Evolutionary conservation across 148 eudicot species (phyloP), one percentile per base, ranked within the genome.

Genomic region (Cornus controversa): DNA sequence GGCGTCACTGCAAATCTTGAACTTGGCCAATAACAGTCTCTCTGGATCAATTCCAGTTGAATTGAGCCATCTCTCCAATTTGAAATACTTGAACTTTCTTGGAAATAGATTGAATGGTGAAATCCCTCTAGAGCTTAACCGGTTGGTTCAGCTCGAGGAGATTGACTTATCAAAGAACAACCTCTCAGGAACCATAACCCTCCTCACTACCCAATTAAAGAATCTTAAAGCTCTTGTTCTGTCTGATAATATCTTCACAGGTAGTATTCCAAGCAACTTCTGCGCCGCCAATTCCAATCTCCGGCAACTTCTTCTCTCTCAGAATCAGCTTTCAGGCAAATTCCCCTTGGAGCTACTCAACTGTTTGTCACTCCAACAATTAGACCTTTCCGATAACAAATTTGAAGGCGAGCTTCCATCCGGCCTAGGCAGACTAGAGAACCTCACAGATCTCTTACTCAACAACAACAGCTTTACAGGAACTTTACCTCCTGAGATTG

Each of bases 401-500:
- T 86, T 94, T 36, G 77, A 84, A 34, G 97, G 94, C 53, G 79
- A 82, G 25, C 26, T 94, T 23, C 97, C 98, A 1, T 68, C 88
- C 40, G 81, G 73, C 24, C 28, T 94, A 34, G 92, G 87, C 76
- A 85, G 84, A 29, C 74, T 94, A 29, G 81, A 36, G 72, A 78
- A 72, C 29, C 88, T 94, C 79, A 92, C 92, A 0, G 92, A 94
- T 87, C 98, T 94, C 79, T 80, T 85, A 72, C 95, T 94, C 75
- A 90, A 92, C 76, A 92, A 92, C 84, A 94, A 94, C 85, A 94
- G 93, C 74, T 89, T 94, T 66, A 80, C 89, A 0, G 97, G 97
- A 66, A 79, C 18, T 74, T 22, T 94, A 58, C 95, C 92, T 63
- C 87, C 85, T 63, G 86, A 86, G 81, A 89, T 94, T 28, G 93